Percentiles rank a stretch among this genome's conserved stretches.
Conservation (phyloP, 2,329 filamentous ascomycete species). For the Orbilia quercus region DNA sequence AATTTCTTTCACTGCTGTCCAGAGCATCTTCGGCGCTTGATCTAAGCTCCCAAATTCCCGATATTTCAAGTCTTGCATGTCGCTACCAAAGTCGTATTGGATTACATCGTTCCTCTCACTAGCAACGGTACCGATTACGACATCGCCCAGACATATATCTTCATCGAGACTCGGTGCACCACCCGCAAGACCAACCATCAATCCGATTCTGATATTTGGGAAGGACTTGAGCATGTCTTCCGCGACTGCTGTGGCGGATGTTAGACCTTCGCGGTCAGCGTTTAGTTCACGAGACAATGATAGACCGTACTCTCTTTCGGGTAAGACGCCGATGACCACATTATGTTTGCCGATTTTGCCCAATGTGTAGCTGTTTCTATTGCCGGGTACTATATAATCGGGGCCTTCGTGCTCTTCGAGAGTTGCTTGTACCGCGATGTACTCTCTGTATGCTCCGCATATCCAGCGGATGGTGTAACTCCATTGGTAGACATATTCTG, state of each 20-base stretch:
- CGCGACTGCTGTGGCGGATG: slow-evolving; percentile 62
- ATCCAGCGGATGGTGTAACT: too few species aligned
- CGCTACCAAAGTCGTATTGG: slow-evolving; percentile 62
- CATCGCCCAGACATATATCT: slow-evolving; percentile 63
- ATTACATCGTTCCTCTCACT: slow-evolving; percentile 59
- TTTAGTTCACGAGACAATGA: too few species aligned
- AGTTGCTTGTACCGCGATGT: too few species aligned
- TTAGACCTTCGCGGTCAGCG: too few species aligned
- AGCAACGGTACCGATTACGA: slow-evolving; percentile 60
- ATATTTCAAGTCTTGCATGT: slow-evolving; percentile 57
- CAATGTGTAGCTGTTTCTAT: slow-evolving; percentile 61
- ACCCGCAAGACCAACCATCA: slow-evolving; percentile 60
- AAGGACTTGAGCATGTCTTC: slow-evolving; percentile 61
- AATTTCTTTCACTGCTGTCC: not conserved
- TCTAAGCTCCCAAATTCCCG: slow-evolving; percentile 46
- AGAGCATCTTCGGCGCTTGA: slow-evolving; percentile 2
- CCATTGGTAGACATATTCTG: too few species aligned
- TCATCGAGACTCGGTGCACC: slow-evolving; percentile 58
- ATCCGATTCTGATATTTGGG: slow-evolving; percentile 59
- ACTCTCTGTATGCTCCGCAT: too few species aligned
- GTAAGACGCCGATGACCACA: slow-evolving; percentile 61
- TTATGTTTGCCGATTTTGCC: slow-evolving; percentile 61
- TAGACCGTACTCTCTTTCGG: slow-evolving; percentile 61
- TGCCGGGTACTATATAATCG: slow-evolving; percentile 51
- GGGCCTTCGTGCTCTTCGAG: slow-evolving; percentile 62